Evolutionary conservation across 768 basidiomycete genomes (phyloP).

Genomic region (Auriculariales sp.): DNA sequence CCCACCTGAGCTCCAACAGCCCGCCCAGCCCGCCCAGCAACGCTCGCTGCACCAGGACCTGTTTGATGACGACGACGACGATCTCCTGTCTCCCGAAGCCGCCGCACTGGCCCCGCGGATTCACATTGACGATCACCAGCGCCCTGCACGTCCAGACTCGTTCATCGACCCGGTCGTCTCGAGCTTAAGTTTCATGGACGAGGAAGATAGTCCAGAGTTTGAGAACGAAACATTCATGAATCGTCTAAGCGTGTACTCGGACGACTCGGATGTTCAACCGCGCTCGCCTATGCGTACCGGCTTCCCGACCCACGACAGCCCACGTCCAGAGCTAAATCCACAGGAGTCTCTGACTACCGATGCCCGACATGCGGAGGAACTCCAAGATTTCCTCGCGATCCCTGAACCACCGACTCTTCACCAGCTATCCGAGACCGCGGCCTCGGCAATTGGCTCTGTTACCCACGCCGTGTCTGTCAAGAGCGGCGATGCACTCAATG

Average conservation of each 20-base stretch:
- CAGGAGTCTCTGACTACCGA: neutral
- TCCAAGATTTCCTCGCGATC: neutral
- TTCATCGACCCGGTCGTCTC: neutral
- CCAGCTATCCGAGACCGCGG: neutral
- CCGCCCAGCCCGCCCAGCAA: neutral
- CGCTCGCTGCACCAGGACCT: no score
- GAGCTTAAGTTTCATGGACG: neutral
- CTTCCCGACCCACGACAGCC: neutral
- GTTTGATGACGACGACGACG: no score
- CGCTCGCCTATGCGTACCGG: conserved; percentile 15
- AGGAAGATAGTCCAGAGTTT: neutral
- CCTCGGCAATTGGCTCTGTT: neutral
- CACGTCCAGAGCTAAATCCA: neutral
- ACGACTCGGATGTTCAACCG: conserved; percentile 62
- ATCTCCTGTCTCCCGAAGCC: conserved; percentile 13
- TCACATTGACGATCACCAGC: conserved; percentile 15
- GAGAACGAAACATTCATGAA: conserved; percentile 7
- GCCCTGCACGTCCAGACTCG: no score
- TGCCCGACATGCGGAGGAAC: neutral
- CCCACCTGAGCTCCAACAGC: neutral
- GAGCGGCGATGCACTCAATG: neutral
- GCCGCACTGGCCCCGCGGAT: conserved; percentile 21
- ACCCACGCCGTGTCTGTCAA: neutral
- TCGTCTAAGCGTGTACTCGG: conserved; percentile 58
- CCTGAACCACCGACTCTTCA: neutral